Evolutionary conservation across 345 rosid genomes (phyloP).

Genomic region (Corymbia maculata): DNA sequence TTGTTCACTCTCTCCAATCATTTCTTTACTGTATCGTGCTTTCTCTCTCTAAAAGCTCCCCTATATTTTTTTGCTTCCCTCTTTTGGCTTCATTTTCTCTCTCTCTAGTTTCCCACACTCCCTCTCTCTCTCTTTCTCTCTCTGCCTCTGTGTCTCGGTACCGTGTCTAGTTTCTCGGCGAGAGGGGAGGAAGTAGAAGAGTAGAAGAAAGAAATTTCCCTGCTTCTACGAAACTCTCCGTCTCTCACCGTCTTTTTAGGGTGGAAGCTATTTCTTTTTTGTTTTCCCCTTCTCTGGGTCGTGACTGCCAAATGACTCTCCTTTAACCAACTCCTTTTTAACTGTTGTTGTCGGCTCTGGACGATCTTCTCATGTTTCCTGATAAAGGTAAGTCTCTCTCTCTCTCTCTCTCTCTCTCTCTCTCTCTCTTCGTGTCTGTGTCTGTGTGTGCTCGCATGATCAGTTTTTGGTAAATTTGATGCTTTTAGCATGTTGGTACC

Average conservation of each 20-base stretch:
- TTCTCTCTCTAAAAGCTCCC: not conserved
- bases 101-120: not conserved
- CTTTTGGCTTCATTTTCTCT: not conserved
- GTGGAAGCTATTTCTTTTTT: not conserved
- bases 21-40: not conserved
- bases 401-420: not conserved
- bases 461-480: not conserved
- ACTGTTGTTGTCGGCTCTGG: not conserved
- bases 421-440: not conserved
- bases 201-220: conserved; percentile 68
- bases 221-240: conserved; percentile 69
- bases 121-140: not conserved
- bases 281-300: not conserved
- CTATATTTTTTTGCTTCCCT: not conserved
- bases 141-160: not conserved
- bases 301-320: not conserved
- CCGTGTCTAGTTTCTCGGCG: conserved; percentile 55
- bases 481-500: not conserved
- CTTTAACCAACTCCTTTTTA: not conserved
- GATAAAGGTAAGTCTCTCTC: not conserved
- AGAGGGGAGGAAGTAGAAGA: conserved; percentile 73
- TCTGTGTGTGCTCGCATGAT: not conserved
- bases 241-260: conserved; percentile 11
- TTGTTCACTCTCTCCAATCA: conserved; percentile 3
- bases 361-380: conserved; percentile 4